A percentile compares a stretch with the other conserved stretches of the same genome.
These are phyloP conservation scores for Hypsizygus marmoreus DNA, from an alignment of 768 basidiomycete genomes.

Conservation along the genomic window DNA sequence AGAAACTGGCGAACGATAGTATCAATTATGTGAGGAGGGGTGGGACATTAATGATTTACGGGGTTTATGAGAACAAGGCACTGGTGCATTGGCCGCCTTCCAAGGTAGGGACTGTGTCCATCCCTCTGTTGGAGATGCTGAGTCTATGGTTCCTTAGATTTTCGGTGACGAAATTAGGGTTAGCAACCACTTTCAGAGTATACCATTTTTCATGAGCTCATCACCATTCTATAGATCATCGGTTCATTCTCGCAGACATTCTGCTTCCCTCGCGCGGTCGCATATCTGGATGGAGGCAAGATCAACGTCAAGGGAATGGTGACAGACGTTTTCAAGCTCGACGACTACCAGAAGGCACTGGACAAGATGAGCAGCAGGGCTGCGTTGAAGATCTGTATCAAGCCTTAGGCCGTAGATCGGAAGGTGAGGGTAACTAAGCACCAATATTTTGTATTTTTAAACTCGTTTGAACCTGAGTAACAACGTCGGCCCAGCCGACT, in stretches of 20 bases:
- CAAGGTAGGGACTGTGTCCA: conserved; percentile 34
- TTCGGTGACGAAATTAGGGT: conserved; percentile 64
- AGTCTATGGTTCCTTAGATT: conserved; percentile 45
- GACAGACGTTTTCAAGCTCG: conserved; percentile 64
- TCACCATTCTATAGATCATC: conserved; percentile 58
- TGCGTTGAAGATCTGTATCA: conserved; percentile 63
- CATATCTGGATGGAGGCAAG: conserved; percentile 86
- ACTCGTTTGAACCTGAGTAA: no score
- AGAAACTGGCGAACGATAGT: conserved; percentile 82
- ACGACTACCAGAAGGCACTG: conserved; percentile 69
- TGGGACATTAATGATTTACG: conserved; percentile 86
- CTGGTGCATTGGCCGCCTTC: conserved; percentile 84
- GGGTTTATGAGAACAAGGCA: conserved; percentile 87
- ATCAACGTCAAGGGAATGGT: conserved; percentile 78
- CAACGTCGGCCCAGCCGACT: no score
- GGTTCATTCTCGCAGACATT: conserved; percentile 88
- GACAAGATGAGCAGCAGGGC: conserved; percentile 71
- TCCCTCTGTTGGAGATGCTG: no score
- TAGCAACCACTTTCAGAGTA: no score
- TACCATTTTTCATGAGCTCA: no score
- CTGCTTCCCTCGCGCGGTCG: conserved; percentile 91
- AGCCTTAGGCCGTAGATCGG: no score
- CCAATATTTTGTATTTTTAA: no score
- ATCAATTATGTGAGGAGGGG: conserved; percentile 89
- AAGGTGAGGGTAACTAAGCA: no score